Evolutionary conservation across 495 filamentous ascomycete species (phyloP).

Genomic region (Aspergillus incahuasiensis): DNA sequence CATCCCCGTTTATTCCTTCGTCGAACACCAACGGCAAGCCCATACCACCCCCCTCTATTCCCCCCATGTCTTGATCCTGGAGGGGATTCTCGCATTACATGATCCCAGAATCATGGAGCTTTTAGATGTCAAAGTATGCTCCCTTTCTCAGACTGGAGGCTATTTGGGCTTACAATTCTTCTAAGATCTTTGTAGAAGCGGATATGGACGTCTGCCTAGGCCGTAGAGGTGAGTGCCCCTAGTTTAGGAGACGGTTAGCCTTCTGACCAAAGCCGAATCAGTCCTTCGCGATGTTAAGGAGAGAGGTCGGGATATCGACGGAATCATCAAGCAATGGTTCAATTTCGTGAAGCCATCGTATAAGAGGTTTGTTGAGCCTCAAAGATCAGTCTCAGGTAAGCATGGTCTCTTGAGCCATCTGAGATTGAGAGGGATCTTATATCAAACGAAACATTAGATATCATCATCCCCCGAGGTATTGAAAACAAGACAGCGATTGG

Average conservation of each 20-base stretch:
- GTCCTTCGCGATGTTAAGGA: slow-evolving; percentile 83
- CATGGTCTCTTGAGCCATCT: neutral
- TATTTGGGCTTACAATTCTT: neutral
- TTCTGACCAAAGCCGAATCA: slow-evolving; percentile 31
- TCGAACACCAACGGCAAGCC: slow-evolving; percentile 75
- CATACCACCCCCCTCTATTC: slow-evolving; percentile 88
- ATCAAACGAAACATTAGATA: slow-evolving; percentile 48
- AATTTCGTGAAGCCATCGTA: slow-evolving; percentile 93
- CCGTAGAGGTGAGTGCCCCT: slow-evolving; percentile 65
- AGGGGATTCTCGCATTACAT: slow-evolving; percentile 93
- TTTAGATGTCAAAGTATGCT: slow-evolving; percentile 78
- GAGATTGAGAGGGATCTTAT: slow-evolving; percentile 14
- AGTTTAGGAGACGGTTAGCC: neutral
- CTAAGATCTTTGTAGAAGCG: slow-evolving; percentile 86
- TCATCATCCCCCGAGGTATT: slow-evolving; percentile 91
- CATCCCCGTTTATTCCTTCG: slow-evolving; percentile 93
- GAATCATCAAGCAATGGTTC: slow-evolving; percentile 98
- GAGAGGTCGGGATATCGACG: slow-evolving; percentile 81
- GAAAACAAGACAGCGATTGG: slow-evolving; percentile 90
- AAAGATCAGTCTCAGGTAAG: slow-evolving; percentile 70
- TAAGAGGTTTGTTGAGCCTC: slow-evolving; percentile 83
- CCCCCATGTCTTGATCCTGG: slow-evolving; percentile 89
- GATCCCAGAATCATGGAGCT: slow-evolving; percentile 81
- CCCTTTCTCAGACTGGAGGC: neutral
- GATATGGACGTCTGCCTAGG: slow-evolving; percentile 93